Conservation (phyloP, 2,329 filamentous ascomycete species). For the Balansia obtecta region DNA sequence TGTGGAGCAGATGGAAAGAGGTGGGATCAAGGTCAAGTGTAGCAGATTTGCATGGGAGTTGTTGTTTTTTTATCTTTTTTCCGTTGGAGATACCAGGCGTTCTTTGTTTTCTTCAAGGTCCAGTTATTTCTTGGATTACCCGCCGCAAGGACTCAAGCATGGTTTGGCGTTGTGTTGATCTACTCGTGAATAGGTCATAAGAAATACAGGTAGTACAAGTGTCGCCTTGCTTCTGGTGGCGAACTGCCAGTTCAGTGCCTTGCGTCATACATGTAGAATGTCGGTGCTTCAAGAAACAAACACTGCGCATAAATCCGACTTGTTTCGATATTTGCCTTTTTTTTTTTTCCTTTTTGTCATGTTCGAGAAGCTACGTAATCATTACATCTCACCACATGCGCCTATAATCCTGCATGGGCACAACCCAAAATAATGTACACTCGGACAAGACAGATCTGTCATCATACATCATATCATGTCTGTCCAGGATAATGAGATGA, state of each 20-base stretch:
- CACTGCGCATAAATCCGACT: not conserved
- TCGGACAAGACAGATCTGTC: not conserved
- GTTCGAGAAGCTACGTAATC: not conserved
- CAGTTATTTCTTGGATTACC: not conserved
- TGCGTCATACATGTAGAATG: no score
- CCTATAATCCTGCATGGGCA: not conserved
- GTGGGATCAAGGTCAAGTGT: not conserved
- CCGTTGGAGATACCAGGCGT: conserved; percentile 3
- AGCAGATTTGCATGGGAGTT: not conserved
- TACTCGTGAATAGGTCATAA: not conserved
- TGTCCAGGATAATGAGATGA: not conserved
- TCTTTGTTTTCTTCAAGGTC: not conserved
- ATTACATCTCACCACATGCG: conserved; percentile 1
- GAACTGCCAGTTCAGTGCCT: no score
- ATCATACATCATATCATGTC: conserved; percentile 4
- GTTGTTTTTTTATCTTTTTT: no score
- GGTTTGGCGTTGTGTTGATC: not conserved
- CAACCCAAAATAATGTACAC: not conserved
- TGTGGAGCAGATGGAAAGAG: not conserved
- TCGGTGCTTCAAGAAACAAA: no score
- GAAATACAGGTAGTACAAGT: not conserved
- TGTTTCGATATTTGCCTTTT: not conserved
- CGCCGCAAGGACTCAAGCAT: not conserved
- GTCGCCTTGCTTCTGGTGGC: not conserved
- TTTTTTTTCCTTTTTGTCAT: not conserved